These are phyloP conservation scores for Parietaria judaica DNA, from an alignment of 306 rosid species.

Conservation along the genomic window DNA sequence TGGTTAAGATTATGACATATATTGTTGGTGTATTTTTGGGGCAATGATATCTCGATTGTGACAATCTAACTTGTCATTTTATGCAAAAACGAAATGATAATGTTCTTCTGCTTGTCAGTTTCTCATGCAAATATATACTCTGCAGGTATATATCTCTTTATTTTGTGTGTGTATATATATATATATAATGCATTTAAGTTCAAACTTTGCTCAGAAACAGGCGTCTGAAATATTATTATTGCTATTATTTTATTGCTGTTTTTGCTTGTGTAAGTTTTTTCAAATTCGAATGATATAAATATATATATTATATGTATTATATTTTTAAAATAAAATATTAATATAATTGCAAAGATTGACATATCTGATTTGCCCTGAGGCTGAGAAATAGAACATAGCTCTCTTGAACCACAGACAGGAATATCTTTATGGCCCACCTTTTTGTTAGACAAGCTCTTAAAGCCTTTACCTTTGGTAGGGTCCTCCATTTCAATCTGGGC, in stretches of 20 bases:
- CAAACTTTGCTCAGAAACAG: too few relatives aligned
- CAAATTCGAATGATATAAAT: too few relatives aligned
- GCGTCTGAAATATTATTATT: too few relatives aligned
- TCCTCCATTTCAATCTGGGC: conserved; percentile 13
- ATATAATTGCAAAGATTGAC: background rate
- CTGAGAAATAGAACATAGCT: background rate
- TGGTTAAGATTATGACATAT: too few relatives aligned
- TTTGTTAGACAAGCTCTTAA: conserved; percentile 7
- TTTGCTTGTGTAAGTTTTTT: too few relatives aligned
- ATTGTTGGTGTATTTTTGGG: background rate
- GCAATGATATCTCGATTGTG: background rate
- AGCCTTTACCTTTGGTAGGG: conserved; percentile 22
- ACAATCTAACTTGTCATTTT: background rate
- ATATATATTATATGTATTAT: too few relatives aligned
- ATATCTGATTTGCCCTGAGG: background rate
- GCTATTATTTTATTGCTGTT: too few relatives aligned
- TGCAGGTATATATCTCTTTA: too few relatives aligned
- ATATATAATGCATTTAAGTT: too few relatives aligned
- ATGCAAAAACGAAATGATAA: background rate
- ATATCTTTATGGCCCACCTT: conserved; percentile 6
- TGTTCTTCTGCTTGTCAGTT: background rate
- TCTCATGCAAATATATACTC: background rate
- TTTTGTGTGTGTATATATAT: background rate
- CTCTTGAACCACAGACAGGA: background rate
- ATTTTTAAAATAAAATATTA: background rate